These are phyloP conservation scores for Gentiana dahurica DNA, from an alignment of 257 asterid genomes.

Conservation along the genomic window DNA sequence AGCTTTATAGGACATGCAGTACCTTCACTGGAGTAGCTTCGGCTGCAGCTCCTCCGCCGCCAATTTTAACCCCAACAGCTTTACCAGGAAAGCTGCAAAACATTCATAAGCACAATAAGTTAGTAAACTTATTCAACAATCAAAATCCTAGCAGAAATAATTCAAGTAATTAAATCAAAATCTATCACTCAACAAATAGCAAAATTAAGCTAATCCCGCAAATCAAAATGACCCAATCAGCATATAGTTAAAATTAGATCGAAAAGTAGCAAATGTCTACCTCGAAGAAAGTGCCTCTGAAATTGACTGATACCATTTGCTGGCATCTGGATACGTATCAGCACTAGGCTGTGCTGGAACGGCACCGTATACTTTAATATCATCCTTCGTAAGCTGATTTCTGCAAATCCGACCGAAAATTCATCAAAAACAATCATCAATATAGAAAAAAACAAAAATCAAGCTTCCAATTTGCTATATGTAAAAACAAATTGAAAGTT, in stretches of 20 bases:
- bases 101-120: neutral
- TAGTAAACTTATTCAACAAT: too few relatives aligned
- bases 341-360: constrained; percentile 42
- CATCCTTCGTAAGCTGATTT: constrained; percentile 55
- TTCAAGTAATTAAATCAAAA: neutral
- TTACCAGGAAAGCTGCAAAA: constrained; percentile 72
- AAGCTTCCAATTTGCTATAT: neutral
- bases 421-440: neutral
- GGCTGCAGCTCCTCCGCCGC: constrained; percentile 35
- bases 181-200: neutral
- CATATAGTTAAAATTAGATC: too few relatives aligned
- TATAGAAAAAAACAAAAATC: neutral
- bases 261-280: constrained; percentile 16
- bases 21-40: constrained; percentile 47
- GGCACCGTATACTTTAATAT: constrained; percentile 62
- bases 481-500: neutral
- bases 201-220: too few relatives aligned
- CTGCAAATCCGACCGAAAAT: constrained; percentile 25
- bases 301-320: constrained; percentile 66
- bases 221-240: too few relatives aligned
- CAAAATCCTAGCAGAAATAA: too few relatives aligned
- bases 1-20: constrained; percentile 26
- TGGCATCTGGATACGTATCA: constrained; percentile 64
- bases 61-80: constrained; percentile 66
- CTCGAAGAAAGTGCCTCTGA: constrained; percentile 52